phyloP scores from a whole-genome alignment of 208 protist genomes.

The Trichomonas vaginalis region DNA sequence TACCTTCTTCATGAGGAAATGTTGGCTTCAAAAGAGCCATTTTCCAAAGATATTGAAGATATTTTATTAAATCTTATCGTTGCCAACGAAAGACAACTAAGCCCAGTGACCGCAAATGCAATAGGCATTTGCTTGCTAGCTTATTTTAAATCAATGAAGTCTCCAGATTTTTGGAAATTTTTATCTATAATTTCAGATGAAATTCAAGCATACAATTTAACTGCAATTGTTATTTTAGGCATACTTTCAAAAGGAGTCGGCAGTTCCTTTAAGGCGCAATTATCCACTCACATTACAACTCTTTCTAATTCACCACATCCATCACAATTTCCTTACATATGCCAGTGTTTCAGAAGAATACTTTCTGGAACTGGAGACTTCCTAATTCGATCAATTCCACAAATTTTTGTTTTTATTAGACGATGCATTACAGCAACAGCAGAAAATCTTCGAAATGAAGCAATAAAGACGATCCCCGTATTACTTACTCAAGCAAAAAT shows the following conservation, averaged over 20 bases:
- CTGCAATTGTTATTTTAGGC: neutral
- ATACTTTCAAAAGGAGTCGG: neutral
- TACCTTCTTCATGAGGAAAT: neutral
- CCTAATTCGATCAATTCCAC: neutral
- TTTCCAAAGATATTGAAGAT: neutral
- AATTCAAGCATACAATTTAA: neutral
- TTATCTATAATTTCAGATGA: neutral
- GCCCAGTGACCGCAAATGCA: neutral
- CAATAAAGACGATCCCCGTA: neutral
- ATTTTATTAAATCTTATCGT: neutral
- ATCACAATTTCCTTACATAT: neutral
- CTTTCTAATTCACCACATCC: neutral
- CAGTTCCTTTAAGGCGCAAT: neutral
- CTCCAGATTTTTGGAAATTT: neutral
- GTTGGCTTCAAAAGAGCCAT: neutral
- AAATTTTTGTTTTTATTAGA: neutral
- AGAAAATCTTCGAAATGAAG: neutral
- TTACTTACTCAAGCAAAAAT: neutral
- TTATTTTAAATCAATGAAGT: neutral
- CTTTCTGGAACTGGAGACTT: neutral
- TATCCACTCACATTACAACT: neutral
- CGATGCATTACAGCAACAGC: neutral
- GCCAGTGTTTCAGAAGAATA: neutral
- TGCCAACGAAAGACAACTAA: neutral
- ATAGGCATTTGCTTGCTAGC: neutral